Evolutionary conservation across 805 yeast genomes (phyloP).

Genomic region (Sugiyamaella valdiviana): DNA sequence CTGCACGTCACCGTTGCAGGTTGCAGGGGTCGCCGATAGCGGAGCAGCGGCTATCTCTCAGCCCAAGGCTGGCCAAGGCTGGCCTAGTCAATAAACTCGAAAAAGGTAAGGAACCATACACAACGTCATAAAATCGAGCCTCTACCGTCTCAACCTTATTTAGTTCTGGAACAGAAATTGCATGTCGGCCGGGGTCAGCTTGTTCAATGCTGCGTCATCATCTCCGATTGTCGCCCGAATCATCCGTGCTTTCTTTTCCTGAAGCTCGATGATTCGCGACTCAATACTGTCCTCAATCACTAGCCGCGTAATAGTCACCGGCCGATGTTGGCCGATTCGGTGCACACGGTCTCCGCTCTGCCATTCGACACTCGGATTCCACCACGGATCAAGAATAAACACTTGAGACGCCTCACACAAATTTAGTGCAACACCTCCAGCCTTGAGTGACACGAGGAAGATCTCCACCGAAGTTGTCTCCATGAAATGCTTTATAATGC

Average conservation of each 20-base stretch:
- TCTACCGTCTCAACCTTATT: too few species aligned
- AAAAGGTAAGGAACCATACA: too few species aligned
- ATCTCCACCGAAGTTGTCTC: conserved; percentile 89
- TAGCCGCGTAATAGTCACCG: conserved; percentile 85
- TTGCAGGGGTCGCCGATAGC: too few species aligned
- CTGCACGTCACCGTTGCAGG: too few species aligned
- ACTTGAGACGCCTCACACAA: conserved; percentile 97
- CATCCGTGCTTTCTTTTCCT: conserved; percentile 97
- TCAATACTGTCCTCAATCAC: conserved; percentile 97
- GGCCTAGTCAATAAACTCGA: too few species aligned
- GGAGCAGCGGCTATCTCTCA: too few species aligned
- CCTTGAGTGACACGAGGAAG: conserved; percentile 88
- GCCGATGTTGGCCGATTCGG: conserved; percentile 92
- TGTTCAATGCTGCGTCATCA: conserved; percentile 83
- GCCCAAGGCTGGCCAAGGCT: too few species aligned
- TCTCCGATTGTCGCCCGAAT: conserved; percentile 92
- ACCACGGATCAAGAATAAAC: conserved; percentile 95
- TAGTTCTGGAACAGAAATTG: conserved; percentile 88
- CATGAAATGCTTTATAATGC: conserved; percentile 86
- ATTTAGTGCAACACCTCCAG: conserved; percentile 98
- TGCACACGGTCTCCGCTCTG: conserved; percentile 98
- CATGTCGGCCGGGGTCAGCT: conserved; percentile 87
- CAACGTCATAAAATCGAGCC: too few species aligned
- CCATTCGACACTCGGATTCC: conserved; percentile 99
- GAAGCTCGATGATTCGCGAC: conserved; percentile 89